Evolutionary conservation across 192 early-diverging fungal species (phyloP).

Genomic region (Umbelopsis vinacea): DNA sequence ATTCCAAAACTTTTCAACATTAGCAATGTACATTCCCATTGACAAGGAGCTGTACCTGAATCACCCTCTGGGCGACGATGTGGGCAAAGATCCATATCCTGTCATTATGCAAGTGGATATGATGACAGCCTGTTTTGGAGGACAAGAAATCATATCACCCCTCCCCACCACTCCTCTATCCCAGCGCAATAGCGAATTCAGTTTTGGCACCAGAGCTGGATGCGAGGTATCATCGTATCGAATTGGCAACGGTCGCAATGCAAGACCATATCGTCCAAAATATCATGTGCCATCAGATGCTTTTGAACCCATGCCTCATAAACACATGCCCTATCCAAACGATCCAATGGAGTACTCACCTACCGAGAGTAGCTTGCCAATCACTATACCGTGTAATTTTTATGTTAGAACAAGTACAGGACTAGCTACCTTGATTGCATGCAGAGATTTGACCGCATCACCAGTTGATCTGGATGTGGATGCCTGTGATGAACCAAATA

Average conservation of each 20-base stretch:
- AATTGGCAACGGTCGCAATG: background rate
- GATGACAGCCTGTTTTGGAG: conserved; percentile 12
- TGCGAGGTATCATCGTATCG: conserved; percentile 14
- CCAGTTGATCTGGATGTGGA: conserved; percentile 8
- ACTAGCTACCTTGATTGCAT: background rate
- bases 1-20: background rate
- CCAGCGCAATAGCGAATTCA: background rate
- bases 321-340: conserved; percentile 11
- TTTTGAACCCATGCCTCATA: conserved; percentile 4
- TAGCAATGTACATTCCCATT: conserved; percentile 10
- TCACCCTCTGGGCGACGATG: background rate
- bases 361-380: background rate
- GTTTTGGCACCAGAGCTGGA: background rate
- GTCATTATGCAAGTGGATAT: conserved; percentile 17
- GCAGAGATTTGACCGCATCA: conserved; percentile 9
- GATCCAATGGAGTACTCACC: background rate
- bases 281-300: conserved; percentile 20
- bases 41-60: conserved; percentile 9
- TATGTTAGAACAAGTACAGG: conserved; percentile 13
- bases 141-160: background rate
- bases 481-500: background rate
- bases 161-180: background rate
- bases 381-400: conserved; percentile 9
- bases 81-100: conserved; percentile 5
- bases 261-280: conserved; percentile 14